Percentiles rank a stretch among this genome's conserved stretches.
Evolutionary conservation across 352 stramenopile species (phyloP).

Genomic region (Elongisporangium prolatum): DNA sequence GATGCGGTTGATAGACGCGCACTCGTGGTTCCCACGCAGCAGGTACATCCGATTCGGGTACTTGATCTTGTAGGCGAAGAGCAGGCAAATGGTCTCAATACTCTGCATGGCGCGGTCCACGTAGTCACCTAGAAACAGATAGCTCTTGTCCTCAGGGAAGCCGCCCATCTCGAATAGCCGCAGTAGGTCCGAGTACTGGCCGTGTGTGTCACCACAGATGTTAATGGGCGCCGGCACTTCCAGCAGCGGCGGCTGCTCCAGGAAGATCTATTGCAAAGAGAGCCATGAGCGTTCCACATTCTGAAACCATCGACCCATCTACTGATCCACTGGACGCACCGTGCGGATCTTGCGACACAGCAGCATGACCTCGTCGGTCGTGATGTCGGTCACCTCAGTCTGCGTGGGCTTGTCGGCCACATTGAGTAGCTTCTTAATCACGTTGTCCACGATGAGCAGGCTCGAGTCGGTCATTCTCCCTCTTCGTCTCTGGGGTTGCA

Average conservation of each 20-base stretch:
- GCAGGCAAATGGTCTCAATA: constrained; percentile 97
- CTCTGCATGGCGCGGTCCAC: constrained; percentile 94
- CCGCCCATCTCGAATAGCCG: constrained; percentile 94
- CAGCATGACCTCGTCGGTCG: constrained; percentile 69
- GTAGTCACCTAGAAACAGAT: constrained; percentile 86
- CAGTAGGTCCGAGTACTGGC: constrained; percentile 98
- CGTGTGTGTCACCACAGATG: constrained; percentile 97
- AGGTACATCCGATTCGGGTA: constrained; percentile 98
- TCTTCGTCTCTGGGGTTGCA: background rate
- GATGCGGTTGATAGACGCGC: constrained; percentile 97
- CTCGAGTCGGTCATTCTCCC: constrained; percentile 44
- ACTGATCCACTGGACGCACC: constrained; percentile 18
- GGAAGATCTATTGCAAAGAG: constrained; percentile 52
- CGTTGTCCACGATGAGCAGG: constrained; percentile 48
- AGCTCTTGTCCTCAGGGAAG: constrained; percentile 82
- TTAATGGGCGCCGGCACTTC: constrained; percentile 95
- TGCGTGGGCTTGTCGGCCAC: constrained; percentile 74
- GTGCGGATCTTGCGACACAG: constrained; percentile 73
- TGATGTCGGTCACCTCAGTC: constrained; percentile 77
- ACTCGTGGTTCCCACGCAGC: constrained; percentile 98
- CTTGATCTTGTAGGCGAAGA: constrained; percentile 99
- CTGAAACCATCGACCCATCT: background rate
- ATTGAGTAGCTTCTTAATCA: constrained; percentile 71
- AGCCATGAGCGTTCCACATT: background rate
- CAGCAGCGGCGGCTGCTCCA: constrained; percentile 93